Percentiles rank a stretch among this genome's conserved stretches.
These are phyloP conservation scores for Hylodesmum podocarpum DNA, from an alignment of 306 rosid genomes.

Conservation along the genomic window DNA sequence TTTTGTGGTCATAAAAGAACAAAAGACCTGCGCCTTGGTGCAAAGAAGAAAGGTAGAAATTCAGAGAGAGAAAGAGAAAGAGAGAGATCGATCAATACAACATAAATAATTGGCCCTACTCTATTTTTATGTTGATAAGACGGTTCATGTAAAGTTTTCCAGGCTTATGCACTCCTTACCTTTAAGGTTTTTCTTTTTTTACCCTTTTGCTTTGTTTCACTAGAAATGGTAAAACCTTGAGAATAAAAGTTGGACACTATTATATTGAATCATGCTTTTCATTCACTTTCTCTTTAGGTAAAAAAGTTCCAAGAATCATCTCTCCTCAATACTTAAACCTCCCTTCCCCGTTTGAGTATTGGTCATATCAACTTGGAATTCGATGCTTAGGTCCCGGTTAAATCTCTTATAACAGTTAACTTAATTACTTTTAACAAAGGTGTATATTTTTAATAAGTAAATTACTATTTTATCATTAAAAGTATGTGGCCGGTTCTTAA, in stretches of 20 bases:
- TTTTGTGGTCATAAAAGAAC: conserved; percentile 39
- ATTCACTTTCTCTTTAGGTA: conserved; percentile 2
- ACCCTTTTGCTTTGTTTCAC: conserved; percentile 26
- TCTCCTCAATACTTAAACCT: background rate
- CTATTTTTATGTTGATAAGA: conserved; percentile 39
- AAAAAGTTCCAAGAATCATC: conserved; percentile 8
- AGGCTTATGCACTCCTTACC: conserved; percentile 7
- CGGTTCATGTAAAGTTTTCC: conserved; percentile 33
- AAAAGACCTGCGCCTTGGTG: conserved; percentile 33
- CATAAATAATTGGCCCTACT: conserved; percentile 9
- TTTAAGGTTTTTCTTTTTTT: conserved; percentile 4
- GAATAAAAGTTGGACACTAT: conserved; percentile 13
- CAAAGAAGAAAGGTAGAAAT: conserved; percentile 20
- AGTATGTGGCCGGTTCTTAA: too few relatives aligned
- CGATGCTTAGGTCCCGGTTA: conserved; percentile 13
- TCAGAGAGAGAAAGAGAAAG: background rate
- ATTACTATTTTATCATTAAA: too few relatives aligned
- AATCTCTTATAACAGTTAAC: conserved; percentile 20
- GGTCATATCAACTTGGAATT: conserved; percentile 11
- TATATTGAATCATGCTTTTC: conserved; percentile 14
- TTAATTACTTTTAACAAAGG: too few relatives aligned
- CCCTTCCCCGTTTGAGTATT: background rate
- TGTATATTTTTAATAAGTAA: too few relatives aligned
- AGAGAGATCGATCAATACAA: background rate
- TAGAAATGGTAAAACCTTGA: conserved; percentile 20